phyloP scores from a whole-genome alignment of 495 filamentous ascomycete genomes.

The Pseudevernia furfuracea region DNA sequence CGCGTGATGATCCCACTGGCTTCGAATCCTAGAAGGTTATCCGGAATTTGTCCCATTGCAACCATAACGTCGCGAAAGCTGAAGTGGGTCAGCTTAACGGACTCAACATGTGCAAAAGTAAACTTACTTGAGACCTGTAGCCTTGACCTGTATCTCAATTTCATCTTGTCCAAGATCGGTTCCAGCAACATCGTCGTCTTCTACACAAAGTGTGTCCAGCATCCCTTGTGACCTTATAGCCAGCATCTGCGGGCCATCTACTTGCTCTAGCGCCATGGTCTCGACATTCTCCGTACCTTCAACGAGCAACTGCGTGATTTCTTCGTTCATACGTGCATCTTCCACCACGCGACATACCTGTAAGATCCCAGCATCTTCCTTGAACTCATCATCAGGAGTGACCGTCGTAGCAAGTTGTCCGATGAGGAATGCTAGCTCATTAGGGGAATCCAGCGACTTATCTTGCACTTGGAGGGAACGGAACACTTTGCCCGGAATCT shows the following conservation, averaged over 20 bases:
- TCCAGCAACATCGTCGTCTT: conserved; percentile 19
- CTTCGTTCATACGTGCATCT: conserved; percentile 11
- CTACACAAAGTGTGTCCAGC: conserved; percentile 31
- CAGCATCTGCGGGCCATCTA: conserved; percentile 14
- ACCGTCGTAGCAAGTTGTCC: conserved; percentile 25
- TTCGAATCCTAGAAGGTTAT: conserved; percentile 21
- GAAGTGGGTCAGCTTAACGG: not conserved
- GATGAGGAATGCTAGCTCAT: conserved; percentile 3
- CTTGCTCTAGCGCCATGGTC: not conserved
- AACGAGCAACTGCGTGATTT: conserved; percentile 4
- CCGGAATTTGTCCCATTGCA: conserved; percentile 22
- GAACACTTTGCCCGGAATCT: conserved; percentile 12
- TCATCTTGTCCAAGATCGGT: conserved; percentile 14
- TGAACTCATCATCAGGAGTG: conserved; percentile 18
- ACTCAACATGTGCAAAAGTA: not conserved
- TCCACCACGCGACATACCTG: conserved; percentile 14
- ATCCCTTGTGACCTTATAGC: conserved; percentile 17
- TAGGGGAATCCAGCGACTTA: conserved; percentile 24
- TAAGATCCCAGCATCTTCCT: conserved; percentile 13
- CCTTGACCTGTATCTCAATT: conserved; percentile 19
- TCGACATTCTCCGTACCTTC: conserved; percentile 11
- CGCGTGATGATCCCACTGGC: conserved; percentile 21
- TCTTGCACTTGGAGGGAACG: conserved; percentile 23
- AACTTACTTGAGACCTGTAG: conserved; percentile 20
- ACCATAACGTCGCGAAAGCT: conserved; percentile 24